Conservation (phyloP, 257 asterid species). For the Cynanchum wilfordii region DNA sequence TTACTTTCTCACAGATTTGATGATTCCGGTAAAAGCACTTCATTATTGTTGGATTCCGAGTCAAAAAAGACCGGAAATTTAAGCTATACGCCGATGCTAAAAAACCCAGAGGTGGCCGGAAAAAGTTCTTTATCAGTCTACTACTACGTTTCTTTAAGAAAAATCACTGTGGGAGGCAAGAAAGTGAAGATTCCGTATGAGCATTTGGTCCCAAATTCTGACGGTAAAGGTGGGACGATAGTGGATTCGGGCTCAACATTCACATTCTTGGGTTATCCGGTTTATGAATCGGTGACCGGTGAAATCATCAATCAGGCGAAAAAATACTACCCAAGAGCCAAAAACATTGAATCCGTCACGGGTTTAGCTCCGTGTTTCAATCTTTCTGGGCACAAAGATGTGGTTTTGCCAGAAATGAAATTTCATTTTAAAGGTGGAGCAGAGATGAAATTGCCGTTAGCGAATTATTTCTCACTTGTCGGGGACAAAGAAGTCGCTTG, state of each 20-base stretch:
- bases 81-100: slow-evolving; percentile 48
- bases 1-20: slow-evolving; percentile 63
- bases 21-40: slow-evolving; percentile 40
- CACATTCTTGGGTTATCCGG: slow-evolving; percentile 42
- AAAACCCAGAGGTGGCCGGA: slow-evolving; percentile 32
- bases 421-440: slow-evolving; percentile 82
- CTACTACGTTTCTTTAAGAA: slow-evolving; percentile 55
- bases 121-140: slow-evolving; percentile 36
- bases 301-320: slow-evolving; percentile 49
- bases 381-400: slow-evolving; percentile 33
- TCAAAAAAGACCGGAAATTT: slow-evolving; percentile 28
- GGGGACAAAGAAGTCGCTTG: slow-evolving; percentile 40
- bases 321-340: slow-evolving; percentile 35
- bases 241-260: slow-evolving; percentile 87
- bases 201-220: slow-evolving; percentile 36
- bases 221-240: slow-evolving; percentile 76
- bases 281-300: slow-evolving; percentile 32
- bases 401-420: slow-evolving; percentile 47
- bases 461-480: slow-evolving; percentile 54
- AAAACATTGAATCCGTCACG: slow-evolving; percentile 37
- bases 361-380: slow-evolving; percentile 74
- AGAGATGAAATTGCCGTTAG: slow-evolving; percentile 60
- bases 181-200: slow-evolving; percentile 43
- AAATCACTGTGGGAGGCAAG: slow-evolving; percentile 60
- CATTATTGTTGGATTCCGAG: slow-evolving; percentile 41